Evolutionary conservation across 2,329 filamentous ascomycete genomes (phyloP).

Genomic region (Acephala macrosclerotiorum): DNA sequence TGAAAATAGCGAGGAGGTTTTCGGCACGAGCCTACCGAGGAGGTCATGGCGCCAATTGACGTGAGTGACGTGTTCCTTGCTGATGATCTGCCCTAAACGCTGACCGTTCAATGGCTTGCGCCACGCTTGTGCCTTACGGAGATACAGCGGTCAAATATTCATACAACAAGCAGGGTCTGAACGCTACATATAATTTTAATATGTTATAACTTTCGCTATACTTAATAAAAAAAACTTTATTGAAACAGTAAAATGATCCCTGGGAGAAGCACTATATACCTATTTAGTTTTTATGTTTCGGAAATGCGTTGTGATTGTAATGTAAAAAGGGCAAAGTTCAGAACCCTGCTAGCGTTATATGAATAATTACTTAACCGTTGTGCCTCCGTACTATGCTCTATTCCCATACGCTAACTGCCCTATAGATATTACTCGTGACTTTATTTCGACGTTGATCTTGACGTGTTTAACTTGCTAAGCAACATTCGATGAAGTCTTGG

Average conservation of each 20-base stretch:
- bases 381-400: not conserved
- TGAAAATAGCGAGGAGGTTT: not conserved
- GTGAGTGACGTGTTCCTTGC: not conserved
- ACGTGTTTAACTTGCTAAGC: not conserved
- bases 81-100: constrained; percentile 7
- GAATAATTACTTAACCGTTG: too few relatives aligned
- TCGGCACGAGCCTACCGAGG: not conserved
- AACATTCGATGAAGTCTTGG: not conserved
- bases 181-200: too few relatives aligned
- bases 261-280: too few relatives aligned
- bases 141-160: too few relatives aligned
- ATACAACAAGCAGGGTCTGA: too few relatives aligned
- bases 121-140: not conserved
- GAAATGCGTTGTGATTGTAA: too few relatives aligned
- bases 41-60: not conserved
- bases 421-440: constrained; percentile 4
- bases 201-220: too few relatives aligned
- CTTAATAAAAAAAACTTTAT: too few relatives aligned
- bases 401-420: not conserved
- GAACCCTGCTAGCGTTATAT: too few relatives aligned
- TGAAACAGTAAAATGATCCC: too few relatives aligned
- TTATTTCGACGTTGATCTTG: constrained; percentile 4
- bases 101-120: not conserved
- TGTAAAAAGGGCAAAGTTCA: too few relatives aligned
- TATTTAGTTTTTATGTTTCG: too few relatives aligned